Conservation (phyloP, 2,329 filamentous ascomycete species). For the Aulographum hederae region DNA sequence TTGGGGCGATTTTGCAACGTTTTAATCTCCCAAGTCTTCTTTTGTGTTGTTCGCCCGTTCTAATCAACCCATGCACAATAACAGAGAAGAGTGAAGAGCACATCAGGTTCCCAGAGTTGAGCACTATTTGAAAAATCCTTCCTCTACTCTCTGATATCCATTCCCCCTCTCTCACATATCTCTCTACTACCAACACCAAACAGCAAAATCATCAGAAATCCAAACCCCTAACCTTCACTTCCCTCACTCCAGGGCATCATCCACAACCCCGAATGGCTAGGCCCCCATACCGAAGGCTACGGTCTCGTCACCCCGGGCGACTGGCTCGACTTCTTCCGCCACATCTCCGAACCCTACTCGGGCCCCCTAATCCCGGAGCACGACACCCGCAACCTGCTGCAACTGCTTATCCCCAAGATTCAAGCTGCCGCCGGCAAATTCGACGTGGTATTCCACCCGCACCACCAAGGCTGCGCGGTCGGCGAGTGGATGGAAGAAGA, state of each 20-base stretch:
- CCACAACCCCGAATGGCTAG: constrained; percentile 37
- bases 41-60: no score
- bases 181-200: no score
- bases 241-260: constrained; percentile 22
- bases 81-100: no score
- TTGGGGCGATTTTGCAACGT: no score
- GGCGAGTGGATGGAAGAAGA: constrained; percentile 24
- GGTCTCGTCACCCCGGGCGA: constrained; percentile 38
- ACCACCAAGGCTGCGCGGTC: constrained; percentile 28
- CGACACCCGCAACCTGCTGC: constrained; percentile 32
- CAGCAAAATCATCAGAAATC: no score
- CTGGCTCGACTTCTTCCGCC: constrained; percentile 43
- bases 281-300: constrained; percentile 34
- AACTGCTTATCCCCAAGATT: constrained; percentile 33
- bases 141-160: no score
- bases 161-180: no score
- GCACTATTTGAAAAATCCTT: no score
- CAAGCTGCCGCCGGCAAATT: constrained; percentile 36
- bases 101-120: no score
- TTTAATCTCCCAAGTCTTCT: no score
- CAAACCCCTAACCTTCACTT: no score
- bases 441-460: constrained; percentile 34
- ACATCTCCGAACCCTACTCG: constrained; percentile 33
- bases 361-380: constrained; percentile 32
- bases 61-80: no score